Evolutionary conservation across 2,329 filamentous ascomycete genomes (phyloP).

Genomic region (Metarhizium guizhouense): DNA sequence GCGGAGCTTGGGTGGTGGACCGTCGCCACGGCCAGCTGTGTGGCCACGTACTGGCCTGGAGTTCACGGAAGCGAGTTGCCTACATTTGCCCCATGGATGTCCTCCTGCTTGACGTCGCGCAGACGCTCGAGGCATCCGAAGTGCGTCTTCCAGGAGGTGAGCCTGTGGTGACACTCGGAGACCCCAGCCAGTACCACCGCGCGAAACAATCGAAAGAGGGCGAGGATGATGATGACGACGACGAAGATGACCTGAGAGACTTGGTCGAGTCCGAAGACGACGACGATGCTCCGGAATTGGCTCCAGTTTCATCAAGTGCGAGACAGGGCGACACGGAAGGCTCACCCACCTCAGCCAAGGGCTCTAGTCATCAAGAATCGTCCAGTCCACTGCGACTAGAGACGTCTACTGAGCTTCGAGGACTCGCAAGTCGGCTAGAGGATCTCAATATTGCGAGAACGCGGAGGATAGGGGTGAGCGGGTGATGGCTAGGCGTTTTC

Average conservation of each 20-base stretch:
- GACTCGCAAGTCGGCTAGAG: slow-evolving; percentile 21
- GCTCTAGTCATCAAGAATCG: slow-evolving; percentile 12
- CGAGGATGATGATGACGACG: slow-evolving; percentile 14
- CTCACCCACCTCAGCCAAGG: background rate
- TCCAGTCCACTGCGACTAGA: slow-evolving; percentile 20
- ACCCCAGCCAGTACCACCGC: slow-evolving; percentile 2
- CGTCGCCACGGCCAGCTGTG: slow-evolving; percentile 70
- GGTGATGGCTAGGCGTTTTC: background rate
- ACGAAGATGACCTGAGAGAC: slow-evolving; percentile 16
- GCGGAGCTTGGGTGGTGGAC: slow-evolving; percentile 87
- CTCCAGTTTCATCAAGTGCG: slow-evolving; percentile 5
- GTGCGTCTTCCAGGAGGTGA: slow-evolving; percentile 62
- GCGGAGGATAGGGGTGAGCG: slow-evolving; percentile 20
- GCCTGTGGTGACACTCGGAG: slow-evolving; percentile 24
- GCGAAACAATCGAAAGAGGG: background rate
- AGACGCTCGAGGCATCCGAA: slow-evolving; percentile 60
- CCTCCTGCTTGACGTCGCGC: slow-evolving; percentile 73
- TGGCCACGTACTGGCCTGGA: slow-evolving; percentile 87
- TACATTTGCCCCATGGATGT: slow-evolving; percentile 97
- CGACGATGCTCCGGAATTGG: slow-evolving; percentile 5
- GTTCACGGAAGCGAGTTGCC: slow-evolving; percentile 66
- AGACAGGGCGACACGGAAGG: background rate
- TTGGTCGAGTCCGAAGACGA: slow-evolving; percentile 17
- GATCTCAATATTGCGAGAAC: slow-evolving; percentile 22
- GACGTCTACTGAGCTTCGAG: slow-evolving; percentile 16